These are phyloP conservation scores for Favolaschia claudopus DNA, from an alignment of 768 basidiomycete species.

Conservation along the genomic window DNA sequence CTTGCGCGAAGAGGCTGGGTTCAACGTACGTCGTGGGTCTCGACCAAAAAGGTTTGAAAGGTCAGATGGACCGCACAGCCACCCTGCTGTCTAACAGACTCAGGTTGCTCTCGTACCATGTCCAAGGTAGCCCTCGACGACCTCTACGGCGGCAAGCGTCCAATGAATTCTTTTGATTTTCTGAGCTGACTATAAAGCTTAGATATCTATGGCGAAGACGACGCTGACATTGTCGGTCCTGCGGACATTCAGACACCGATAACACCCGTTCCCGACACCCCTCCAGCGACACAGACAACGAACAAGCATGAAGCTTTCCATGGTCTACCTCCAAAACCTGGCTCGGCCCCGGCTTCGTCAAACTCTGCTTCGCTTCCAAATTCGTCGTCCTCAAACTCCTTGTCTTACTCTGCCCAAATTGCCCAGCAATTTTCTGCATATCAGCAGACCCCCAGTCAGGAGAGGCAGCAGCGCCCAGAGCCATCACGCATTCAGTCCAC, in stretches of 20 bases:
- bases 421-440: slow-evolving; percentile 71
- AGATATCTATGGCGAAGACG: slow-evolving; percentile 66
- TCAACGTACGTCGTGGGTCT: too few relatives aligned
- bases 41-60: too few relatives aligned
- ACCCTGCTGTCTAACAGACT: not conserved
- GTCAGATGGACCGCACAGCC: not conserved
- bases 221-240: slow-evolving; percentile 48
- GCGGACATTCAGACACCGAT: slow-evolving; percentile 36
- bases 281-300: slow-evolving; percentile 1
- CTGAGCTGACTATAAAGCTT: slow-evolving; percentile 7
- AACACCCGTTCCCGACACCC: slow-evolving; percentile 23
- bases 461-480: slow-evolving; percentile 55
- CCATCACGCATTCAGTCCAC: slow-evolving; percentile 34
- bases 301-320: slow-evolving; percentile 22
- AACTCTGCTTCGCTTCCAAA: slow-evolving; percentile 29
- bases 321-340: slow-evolving; percentile 24
- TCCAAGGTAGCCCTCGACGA: slow-evolving; percentile 32
- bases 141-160: slow-evolving; percentile 54
- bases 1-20: too few relatives aligned
- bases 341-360: slow-evolving; percentile 17
- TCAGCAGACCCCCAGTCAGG: slow-evolving; percentile 72
- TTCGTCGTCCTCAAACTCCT: slow-evolving; percentile 34
- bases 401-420: slow-evolving; percentile 71
- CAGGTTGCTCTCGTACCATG: slow-evolving; percentile 17
- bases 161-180: not conserved